Base-by-base conservation (phyloP, 2,329 filamentous ascomycete genomes). In the Phaeosphaeria sp. region DNA sequence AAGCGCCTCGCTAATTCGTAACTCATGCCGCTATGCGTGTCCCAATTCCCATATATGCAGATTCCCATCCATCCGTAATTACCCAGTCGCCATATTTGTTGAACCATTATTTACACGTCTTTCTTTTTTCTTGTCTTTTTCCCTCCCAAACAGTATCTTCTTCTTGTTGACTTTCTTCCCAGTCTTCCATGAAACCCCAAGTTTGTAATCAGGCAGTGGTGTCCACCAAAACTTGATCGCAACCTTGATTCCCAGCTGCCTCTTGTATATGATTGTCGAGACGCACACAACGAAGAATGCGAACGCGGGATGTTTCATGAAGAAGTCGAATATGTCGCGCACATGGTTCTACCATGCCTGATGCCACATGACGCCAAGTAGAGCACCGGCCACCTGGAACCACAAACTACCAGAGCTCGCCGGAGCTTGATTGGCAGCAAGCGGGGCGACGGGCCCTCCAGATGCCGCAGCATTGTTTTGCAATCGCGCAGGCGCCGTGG, bases 141-240 rank as follows among this genome's bases (percentile, higher is more conserved):
- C 20, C 17, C 20, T 43, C 11, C n/a, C n/a, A 43, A 20, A 13
- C 17, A 18, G 2, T 3, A 43, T 4, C 15, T n/a, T 30, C 22
- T 27, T 21, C 5, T 24, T 36, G 15, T 49, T 46, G 15, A n/a
- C 20, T 18, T 20, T 24, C 52, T 53, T 53, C 13, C 11, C 2
- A 24, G 44, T 45, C 22, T 54, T 49, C 52, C 52, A 54, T 21
- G 52, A 25, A 49, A 48, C 22, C 7, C 33, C 52, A 30, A 49
- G 9, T 20, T 54, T 48, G 18, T 36, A 25, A n/a, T 42, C 24
- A 2, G 61, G 58, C 43, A 49, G 55, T 46, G 50, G 52, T 6
- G 50, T 49, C 40, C 51, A 54, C 61, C 61, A 62, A 11, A 62
- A 21, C 48, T 64, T 64, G 52, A 64, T 33, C 7, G 54, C 59